A percentile compares a stretch with the other conserved stretches of the same genome.
Evolutionary conservation across 78 protist genomes (phyloP).

Genomic region (Polysphondylium violaceum): DNA sequence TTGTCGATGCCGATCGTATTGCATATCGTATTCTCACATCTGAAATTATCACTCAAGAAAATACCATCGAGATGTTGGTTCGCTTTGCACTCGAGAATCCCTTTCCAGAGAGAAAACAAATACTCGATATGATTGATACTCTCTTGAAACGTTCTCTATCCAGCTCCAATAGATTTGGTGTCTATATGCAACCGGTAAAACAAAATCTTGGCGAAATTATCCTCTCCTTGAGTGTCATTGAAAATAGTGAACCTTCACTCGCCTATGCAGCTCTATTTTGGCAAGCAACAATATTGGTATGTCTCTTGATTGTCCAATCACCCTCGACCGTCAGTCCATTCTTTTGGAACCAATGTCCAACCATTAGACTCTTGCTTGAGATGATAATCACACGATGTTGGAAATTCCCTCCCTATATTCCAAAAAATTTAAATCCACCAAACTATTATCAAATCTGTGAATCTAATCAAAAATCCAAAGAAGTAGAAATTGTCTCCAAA

Average conservation of each 20-base stretch:
- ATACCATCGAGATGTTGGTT: conserved; percentile 2
- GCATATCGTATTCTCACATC: conserved; percentile 44
- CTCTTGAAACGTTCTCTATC: conserved; percentile 13
- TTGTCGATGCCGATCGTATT: conserved; percentile 44
- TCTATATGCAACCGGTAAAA: not conserved
- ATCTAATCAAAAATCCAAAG: conserved; percentile 15
- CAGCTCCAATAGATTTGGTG: not conserved
- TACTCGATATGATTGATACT: conserved; percentile 27
- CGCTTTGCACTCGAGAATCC: conserved; percentile 3
- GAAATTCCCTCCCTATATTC: conserved; percentile 62
- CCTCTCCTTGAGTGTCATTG: conserved; percentile 21
- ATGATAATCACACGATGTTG: conserved; percentile 50
- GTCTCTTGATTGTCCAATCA: conserved; percentile 25
- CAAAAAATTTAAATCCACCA: not conserved
- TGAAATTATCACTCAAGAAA: conserved; percentile 43
- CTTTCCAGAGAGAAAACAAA: not conserved
- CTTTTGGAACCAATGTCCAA: conserved; percentile 50
- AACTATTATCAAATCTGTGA: conserved; percentile 23
- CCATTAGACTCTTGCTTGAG: conserved; percentile 36
- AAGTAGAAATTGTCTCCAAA: conserved; percentile 1
- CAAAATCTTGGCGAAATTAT: conserved; percentile 5
- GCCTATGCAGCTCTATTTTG: conserved; percentile 33
- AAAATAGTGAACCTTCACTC: not conserved
- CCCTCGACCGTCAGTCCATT: conserved; percentile 15
- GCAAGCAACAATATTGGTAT: conserved; percentile 35